These are phyloP conservation scores for Endothia cerciana DNA, from an alignment of 2,329 filamentous ascomycete genomes.

Conservation along the genomic window DNA sequence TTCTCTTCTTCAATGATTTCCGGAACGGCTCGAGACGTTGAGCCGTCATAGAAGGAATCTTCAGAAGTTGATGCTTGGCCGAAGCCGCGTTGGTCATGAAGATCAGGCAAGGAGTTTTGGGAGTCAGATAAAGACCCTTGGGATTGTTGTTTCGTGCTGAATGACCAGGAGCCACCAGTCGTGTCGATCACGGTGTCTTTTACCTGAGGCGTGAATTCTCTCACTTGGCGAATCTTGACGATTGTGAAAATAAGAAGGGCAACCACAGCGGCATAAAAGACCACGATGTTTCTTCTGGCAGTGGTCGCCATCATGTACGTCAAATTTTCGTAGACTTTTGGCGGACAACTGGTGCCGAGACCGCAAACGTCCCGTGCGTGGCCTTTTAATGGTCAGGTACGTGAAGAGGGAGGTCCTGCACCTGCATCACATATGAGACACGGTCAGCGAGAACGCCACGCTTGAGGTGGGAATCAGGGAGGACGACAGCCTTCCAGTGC, in stretches of 20 bases:
- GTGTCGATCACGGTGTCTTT: constrained; percentile 1
- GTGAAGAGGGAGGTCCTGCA: background rate
- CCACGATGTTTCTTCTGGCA: background rate
- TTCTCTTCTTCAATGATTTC: background rate
- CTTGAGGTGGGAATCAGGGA: background rate
- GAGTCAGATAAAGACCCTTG: background rate
- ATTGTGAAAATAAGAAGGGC: constrained; percentile 1
- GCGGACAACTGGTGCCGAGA: background rate
- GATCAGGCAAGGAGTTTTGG: background rate
- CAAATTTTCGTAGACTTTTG: background rate
- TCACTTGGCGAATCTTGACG: constrained; percentile 1
- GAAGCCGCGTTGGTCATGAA: background rate
- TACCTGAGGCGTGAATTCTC: background rate
- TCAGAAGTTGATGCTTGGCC: background rate
- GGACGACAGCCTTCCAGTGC: background rate
- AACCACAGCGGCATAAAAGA: background rate
- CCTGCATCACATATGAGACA: background rate
- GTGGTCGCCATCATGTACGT: background rate
- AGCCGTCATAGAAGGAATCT: background rate
- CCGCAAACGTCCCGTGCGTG: background rate
- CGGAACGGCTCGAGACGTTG: background rate
- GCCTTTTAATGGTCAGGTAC: background rate
- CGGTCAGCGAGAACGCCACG: background rate
- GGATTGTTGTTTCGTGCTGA: background rate
- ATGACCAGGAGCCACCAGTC: constrained; percentile 6